Conservation (phyloP, 306 rosid genomes). For the Prunus kanzakura region DNA sequence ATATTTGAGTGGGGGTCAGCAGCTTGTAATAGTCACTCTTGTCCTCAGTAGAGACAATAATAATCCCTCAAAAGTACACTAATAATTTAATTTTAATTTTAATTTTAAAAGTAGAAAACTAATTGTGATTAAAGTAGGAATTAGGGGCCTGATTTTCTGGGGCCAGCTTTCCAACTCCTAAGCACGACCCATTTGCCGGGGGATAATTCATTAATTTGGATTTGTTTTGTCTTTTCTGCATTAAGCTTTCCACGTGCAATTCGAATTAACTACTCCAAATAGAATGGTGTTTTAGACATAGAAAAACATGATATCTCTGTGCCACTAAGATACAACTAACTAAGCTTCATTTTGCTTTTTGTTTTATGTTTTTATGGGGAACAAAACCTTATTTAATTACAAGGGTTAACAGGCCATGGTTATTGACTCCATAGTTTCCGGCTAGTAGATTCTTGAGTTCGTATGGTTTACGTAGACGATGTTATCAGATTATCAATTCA, state of each 20-base stretch:
- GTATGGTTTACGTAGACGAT: neutral
- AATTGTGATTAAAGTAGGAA: slow-evolving; percentile 10
- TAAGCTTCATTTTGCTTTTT: neutral
- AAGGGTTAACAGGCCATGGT: slow-evolving; percentile 14
- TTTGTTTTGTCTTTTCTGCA: slow-evolving; percentile 4
- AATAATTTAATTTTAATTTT: neutral
- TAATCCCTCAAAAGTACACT: neutral
- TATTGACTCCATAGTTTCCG: slow-evolving; percentile 26
- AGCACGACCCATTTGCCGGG: slow-evolving; percentile 26
- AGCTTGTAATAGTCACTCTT: slow-evolving; percentile 18
- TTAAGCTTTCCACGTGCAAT: slow-evolving; percentile 32
- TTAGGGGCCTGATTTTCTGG: slow-evolving; percentile 32
- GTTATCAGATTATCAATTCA: neutral
- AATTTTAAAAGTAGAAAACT: neutral
- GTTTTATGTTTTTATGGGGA: slow-evolving; percentile 32
- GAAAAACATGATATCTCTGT: slow-evolving; percentile 29
- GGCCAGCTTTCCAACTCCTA: slow-evolving; percentile 27
- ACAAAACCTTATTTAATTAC: slow-evolving; percentile 17
- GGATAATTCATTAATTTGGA: neutral
- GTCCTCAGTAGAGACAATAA: slow-evolving; percentile 35
- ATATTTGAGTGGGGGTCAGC: slow-evolving; percentile 16
- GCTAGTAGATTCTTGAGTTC: neutral
- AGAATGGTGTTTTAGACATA: slow-evolving; percentile 38
- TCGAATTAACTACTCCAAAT: slow-evolving; percentile 26
- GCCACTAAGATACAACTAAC: slow-evolving; percentile 23